phyloP scores from a whole-genome alignment of 805 yeast species.

The Candida qinlingensis region DNA sequence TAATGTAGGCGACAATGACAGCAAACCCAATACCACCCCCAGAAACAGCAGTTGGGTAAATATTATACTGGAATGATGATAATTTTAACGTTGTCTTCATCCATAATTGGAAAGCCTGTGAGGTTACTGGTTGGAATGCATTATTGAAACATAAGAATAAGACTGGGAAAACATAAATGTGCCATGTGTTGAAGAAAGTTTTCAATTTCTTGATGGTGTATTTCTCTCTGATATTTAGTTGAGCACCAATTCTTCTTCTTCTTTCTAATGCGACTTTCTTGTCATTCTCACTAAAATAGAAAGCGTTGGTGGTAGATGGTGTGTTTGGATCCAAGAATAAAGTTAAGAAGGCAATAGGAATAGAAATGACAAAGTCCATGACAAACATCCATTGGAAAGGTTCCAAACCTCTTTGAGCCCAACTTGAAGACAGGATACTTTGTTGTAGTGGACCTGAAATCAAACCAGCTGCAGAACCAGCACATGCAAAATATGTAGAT shows the following conservation, averaged over 20 bases:
- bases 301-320: conserved; percentile 33
- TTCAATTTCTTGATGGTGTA: conserved; percentile 33
- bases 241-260: conserved; percentile 37
- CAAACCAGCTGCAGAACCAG: conserved; percentile 25
- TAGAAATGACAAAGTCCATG: conserved; percentile 35
- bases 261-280: conserved; percentile 42
- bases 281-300: conserved; percentile 38
- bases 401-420: conserved; percentile 10
- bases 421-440: conserved; percentile 20
- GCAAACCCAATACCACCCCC: conserved; percentile 37
- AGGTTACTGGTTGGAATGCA: conserved; percentile 24
- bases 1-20: conserved; percentile 30
- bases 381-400: conserved; percentile 43
- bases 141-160: conserved; percentile 19
- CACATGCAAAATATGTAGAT: conserved; percentile 28
- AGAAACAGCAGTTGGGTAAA: conserved; percentile 35
- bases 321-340: conserved; percentile 27
- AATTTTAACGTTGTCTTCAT: conserved; percentile 33
- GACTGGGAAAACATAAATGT: conserved; percentile 39
- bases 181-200: conserved; percentile 44
- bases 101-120: conserved; percentile 43
- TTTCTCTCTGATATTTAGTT: conserved; percentile 35
- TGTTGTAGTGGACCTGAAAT: conserved; percentile 35
- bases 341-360: conserved; percentile 40
- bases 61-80: conserved; percentile 32